Conservation (phyloP, 768 basidiomycete species). For the Auriscalpium orientale region DNA sequence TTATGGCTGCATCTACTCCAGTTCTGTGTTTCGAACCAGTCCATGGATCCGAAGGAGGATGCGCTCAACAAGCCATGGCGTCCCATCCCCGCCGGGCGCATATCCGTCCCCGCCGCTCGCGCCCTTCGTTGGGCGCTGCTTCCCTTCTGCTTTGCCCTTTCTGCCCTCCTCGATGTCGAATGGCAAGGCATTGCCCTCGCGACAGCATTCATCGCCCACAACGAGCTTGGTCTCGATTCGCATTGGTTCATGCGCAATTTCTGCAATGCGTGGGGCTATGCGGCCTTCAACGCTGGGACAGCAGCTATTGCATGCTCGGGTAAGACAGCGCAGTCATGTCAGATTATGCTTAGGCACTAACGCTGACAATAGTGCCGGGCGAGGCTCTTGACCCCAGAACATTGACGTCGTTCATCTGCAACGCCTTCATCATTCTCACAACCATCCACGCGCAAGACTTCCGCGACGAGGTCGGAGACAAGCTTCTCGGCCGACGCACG, state of each 20-base stretch:
- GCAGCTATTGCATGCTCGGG: neutral
- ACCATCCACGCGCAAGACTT: slow-evolving; percentile 23
- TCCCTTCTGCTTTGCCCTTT: slow-evolving; percentile 10
- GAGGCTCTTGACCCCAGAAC: neutral
- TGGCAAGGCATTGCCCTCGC: neutral
- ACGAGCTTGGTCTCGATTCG: neutral
- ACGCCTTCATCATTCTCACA: slow-evolving; percentile 16
- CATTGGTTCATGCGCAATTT: neutral
- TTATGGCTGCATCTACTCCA: slow-evolving; percentile 22
- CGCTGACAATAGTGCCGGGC: neutral
- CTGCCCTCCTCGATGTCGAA: neutral
- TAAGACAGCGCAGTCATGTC: neutral
- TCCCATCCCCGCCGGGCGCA: slow-evolving; percentile 16
- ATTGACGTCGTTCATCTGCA: slow-evolving; percentile 1
- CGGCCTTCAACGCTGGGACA: neutral
- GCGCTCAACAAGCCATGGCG: slow-evolving; percentile 16
- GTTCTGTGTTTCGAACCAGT: slow-evolving; percentile 20
- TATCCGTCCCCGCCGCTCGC: slow-evolving; percentile 8
- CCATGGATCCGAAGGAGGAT: slow-evolving; percentile 16
- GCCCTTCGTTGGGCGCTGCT: slow-evolving; percentile 15
- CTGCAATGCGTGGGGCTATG: neutral
- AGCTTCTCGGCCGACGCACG: slow-evolving; percentile 15
- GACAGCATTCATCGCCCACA: neutral
- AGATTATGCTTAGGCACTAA: neutral
- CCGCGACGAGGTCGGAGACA: slow-evolving; percentile 18